Percentiles rank a stretch among this genome's conserved stretches.
Evolutionary conservation across 352 stramenopile genomes (phyloP).

Genomic region (Thalassiosira ordinaria): DNA sequence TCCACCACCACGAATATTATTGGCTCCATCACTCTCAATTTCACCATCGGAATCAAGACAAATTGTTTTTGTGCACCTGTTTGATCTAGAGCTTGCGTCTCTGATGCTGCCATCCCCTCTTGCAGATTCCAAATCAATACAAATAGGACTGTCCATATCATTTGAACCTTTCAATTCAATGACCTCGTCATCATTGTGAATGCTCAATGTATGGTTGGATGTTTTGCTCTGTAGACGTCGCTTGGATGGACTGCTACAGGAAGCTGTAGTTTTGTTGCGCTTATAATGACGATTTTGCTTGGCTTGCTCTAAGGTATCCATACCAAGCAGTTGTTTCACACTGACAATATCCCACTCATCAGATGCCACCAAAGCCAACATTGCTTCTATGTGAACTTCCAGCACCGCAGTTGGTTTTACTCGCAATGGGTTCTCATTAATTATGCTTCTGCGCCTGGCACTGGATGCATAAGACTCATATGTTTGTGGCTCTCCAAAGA

Average conservation of each 20-base stretch:
- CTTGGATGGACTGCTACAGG: background rate
- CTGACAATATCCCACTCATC: constrained; percentile 36
- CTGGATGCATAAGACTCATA: constrained; percentile 53
- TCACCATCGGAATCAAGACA: constrained; percentile 44
- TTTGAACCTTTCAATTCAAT: constrained; percentile 44
- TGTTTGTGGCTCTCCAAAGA: constrained; percentile 19
- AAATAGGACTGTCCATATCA: constrained; percentile 20
- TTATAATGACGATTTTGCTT: background rate
- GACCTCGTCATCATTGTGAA: constrained; percentile 9
- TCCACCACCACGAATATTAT: constrained; percentile 34
- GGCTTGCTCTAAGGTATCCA: constrained; percentile 2
- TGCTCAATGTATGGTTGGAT: background rate
- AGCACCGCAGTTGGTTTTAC: constrained; percentile 25
- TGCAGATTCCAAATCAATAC: constrained; percentile 27
- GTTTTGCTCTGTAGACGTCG: constrained; percentile 4
- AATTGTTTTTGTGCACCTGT: constrained; percentile 25
- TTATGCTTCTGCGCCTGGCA: constrained; percentile 21
- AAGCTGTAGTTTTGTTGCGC: background rate
- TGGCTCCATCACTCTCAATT: constrained; percentile 28
- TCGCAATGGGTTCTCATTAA: constrained; percentile 6
- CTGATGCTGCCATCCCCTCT: constrained; percentile 10
- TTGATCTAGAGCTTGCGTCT: constrained; percentile 11
- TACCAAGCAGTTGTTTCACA: constrained; percentile 34
- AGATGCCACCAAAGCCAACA: constrained; percentile 23
- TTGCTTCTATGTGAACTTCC: constrained; percentile 42